A percentile compares a stretch with the other conserved stretches of the same genome.
phyloP scores from a whole-genome alignment of 805 yeast species.

The Sugiyamaella chiloensis region DNA sequence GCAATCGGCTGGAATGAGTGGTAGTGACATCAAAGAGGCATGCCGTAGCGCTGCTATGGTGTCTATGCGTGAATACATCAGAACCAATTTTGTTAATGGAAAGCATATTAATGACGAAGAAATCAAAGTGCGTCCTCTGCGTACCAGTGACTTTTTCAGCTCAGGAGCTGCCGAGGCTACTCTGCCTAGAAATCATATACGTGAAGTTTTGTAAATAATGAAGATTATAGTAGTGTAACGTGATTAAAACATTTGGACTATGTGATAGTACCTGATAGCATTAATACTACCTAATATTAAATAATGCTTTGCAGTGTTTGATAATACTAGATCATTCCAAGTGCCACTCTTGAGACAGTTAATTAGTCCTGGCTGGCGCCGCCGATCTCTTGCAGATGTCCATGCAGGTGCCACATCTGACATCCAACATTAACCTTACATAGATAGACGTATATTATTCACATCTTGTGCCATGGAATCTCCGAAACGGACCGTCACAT shows the following conservation, averaged over 20 bases:
- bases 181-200: constrained; percentile 18
- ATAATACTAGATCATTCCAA: too few relatives aligned
- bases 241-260: too few relatives aligned
- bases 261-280: too few relatives aligned
- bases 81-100: constrained; percentile 49
- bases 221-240: background rate
- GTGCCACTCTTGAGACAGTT: too few relatives aligned
- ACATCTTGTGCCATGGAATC: too few relatives aligned
- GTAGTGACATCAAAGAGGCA: constrained; percentile 86
- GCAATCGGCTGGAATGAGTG: constrained; percentile 73
- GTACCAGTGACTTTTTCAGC: constrained; percentile 58
- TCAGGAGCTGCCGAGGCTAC: constrained; percentile 42
- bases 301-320: too few relatives aligned
- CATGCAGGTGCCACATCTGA: too few relatives aligned
- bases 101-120: constrained; percentile 33
- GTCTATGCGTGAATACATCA: constrained; percentile 83
- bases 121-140: constrained; percentile 57
- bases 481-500: constrained; percentile 12
- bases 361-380: too few relatives aligned
- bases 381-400: too few relatives aligned
- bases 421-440: too few relatives aligned
- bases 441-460: too few relatives aligned
- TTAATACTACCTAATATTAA: too few relatives aligned
- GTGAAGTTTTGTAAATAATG: constrained; percentile 13
- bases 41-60: constrained; percentile 91